Base-by-base conservation (phyloP, 2,329 filamentous ascomycete genomes). In the Dactylella cylindrospora region DNA sequence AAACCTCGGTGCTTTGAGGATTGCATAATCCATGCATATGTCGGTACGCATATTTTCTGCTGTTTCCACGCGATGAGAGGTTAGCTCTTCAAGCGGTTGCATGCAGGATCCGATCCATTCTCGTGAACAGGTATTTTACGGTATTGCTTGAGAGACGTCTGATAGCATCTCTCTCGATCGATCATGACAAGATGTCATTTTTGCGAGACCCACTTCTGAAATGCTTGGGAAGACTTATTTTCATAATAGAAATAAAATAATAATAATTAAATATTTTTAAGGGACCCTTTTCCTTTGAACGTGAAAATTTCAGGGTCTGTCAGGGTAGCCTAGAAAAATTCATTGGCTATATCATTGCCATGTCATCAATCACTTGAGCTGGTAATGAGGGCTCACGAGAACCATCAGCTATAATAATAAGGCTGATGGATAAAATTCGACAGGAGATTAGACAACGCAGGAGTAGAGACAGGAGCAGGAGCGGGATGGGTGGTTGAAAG, bases 281-380 rank as follows among this genome's bases (percentile, higher is more conserved):
- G n/a, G n/a, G n/a, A n/a, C n/a, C 20, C 17, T 9, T 36, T 32
- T 13, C 23, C 20, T 35, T 8, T 39, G 15, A 31, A 57, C 17
- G 23, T 28, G 43, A n/a, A 19, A n/a, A 19, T 17, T 38, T 6
- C 10, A 15, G 32, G n/a, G n/a, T 35, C 32, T 13, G 12, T 10
- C 13, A 23, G 29, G 41, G 25, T 40, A 52, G 23, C n/a, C 8
- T 43, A 20, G 44, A 47, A 53, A 38, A 7, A 38, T 38, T 25
- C 47, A 61, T 49, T 61, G 55, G 55, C 38, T 53, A 36, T 25
- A 53, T 61, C 40, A 33, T 38, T 61, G 55, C 55, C 47, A 61
- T 61, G 55, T 61, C 55, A 61, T 61, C 55, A 61, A 61, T 61
- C 55, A 61, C 55, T 61, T 61, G 55, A 53, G 40, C 47, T 25